Percentiles rank a stretch among this genome's conserved stretches.
Conservation (phyloP, 179 eudicot species). For the Silene noctiflora region DNA sequence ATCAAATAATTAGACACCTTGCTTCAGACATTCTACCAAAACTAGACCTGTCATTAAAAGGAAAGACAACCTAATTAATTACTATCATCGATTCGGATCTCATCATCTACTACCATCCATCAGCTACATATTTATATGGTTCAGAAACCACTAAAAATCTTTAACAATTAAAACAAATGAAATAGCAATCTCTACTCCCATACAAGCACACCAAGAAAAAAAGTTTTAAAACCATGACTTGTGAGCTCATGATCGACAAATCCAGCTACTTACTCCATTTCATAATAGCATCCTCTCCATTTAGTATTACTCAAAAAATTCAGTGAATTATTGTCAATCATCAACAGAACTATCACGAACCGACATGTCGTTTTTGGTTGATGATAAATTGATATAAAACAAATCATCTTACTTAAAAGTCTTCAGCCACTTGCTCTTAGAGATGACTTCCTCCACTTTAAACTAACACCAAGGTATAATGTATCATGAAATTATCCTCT, state of each 20-base stretch:
- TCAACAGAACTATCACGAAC: not conserved
- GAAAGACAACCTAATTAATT: not conserved
- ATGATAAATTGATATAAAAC: not conserved
- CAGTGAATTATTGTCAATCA: not conserved
- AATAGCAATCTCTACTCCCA: not conserved
- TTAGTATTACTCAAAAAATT: not conserved
- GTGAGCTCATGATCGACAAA: not conserved
- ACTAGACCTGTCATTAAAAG: not conserved
- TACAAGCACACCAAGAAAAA: not conserved
- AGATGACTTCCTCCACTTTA: not conserved
- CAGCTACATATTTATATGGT: not conserved
- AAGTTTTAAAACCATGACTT: no score
- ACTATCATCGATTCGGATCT: not conserved
- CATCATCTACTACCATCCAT: conserved; percentile 3
- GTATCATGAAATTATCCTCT: not conserved
- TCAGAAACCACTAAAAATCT: not conserved
- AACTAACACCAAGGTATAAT: not conserved
- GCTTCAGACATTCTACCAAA: conserved; percentile 5
- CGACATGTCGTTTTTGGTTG: not conserved
- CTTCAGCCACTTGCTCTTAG: not conserved
- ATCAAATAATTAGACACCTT: not conserved
- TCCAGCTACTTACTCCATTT: not conserved
- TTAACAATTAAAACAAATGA: not conserved
- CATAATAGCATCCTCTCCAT: not conserved
- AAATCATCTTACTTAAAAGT: not conserved